Evolutionary conservation across 1,284 basidiomycete species (phyloP).

Genomic region (Fomitopsis schrenkii): DNA sequence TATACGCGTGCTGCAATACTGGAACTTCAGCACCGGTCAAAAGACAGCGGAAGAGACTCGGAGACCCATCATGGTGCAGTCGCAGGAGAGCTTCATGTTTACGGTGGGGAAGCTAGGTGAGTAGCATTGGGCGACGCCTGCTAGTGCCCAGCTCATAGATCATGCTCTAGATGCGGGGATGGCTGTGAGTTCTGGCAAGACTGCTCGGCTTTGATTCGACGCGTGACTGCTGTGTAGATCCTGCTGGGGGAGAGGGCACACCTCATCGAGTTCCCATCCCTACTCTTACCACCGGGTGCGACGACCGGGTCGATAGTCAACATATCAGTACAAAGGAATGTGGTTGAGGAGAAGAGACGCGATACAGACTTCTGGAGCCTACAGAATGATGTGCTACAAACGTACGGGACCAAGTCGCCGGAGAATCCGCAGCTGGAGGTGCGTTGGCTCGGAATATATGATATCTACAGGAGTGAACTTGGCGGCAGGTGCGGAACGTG

Average conservation of each 20-base stretch:
- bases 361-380: conserved; percentile 79
- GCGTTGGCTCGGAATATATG: conserved; percentile 15
- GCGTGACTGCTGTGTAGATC: conserved; percentile 49
- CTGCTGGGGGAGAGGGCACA: conserved; percentile 89
- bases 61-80: conserved; percentile 21
- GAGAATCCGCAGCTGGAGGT: conserved; percentile 72
- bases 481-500: conserved; percentile 75
- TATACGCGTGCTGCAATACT: too few species aligned
- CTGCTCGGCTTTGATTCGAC: conserved; percentile 1
- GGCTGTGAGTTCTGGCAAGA: conserved; percentile 50
- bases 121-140: conserved; percentile 13
- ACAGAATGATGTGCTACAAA: conserved; percentile 74
- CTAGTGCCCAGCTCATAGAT: not conserved
- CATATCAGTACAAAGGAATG: conserved; percentile 87
- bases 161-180: conserved; percentile 65
- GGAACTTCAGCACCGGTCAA: too few species aligned
- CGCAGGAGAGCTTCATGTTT: conserved; percentile 58
- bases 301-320: conserved; percentile 95
- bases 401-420: conserved; percentile 70
- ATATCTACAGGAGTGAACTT: not conserved
- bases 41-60: too few species aligned
- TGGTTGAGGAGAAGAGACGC: conserved; percentile 75
- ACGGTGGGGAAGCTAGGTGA: conserved; percentile 70
- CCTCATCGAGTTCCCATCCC: conserved; percentile 92
- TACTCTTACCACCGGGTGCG: conserved; percentile 86